Conservation (phyloP, 371 early-diverging fungal species). For the Coemansia sp. region DNA sequence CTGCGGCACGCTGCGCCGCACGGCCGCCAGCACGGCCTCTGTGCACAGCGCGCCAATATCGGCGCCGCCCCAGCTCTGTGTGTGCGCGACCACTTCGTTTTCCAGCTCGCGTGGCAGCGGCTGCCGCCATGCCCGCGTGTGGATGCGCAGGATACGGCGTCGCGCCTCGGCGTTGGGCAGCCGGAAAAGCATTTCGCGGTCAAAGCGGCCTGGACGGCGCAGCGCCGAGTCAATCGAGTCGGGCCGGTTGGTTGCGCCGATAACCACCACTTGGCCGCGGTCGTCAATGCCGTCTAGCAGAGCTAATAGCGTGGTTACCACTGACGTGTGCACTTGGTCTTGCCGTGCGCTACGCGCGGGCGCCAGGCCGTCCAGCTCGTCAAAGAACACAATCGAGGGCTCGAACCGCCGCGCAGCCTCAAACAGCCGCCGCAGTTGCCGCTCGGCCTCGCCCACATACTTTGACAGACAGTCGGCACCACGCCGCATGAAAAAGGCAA, state of each 20-base stretch:
- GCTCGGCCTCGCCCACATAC: conserved; percentile 78
- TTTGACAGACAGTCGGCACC: conserved; percentile 83
- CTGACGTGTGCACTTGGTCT: conserved; percentile 74
- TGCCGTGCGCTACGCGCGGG: conserved; percentile 75
- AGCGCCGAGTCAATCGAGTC: conserved; percentile 94
- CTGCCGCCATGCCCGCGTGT: conserved; percentile 60
- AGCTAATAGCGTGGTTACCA: conserved; percentile 96
- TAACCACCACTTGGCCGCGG: conserved; percentile 69
- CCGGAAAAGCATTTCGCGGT: conserved; percentile 91
- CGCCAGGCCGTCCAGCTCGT: conserved; percentile 97
- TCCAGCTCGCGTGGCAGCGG: conserved; percentile 61
- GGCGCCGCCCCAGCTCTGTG: conserved; percentile 98
- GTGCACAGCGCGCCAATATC: conserved; percentile 86
- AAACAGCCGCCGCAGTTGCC: conserved; percentile 53
- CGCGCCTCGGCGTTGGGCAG: conserved; percentile 80
- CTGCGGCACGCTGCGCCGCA: conserved; percentile 66
- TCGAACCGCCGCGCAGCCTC: conserved; percentile 60
- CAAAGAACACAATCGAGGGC: conserved; percentile 87
- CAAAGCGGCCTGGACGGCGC: conserved; percentile 96
- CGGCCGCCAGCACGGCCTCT: conserved; percentile 87
- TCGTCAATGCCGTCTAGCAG: conserved; percentile 89
- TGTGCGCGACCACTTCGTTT: conserved; percentile 61
- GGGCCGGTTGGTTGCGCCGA: conserved; percentile 98
- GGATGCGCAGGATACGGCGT: conserved; percentile 67
- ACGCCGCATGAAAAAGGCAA: conserved; percentile 88